phyloP scores from a whole-genome alignment of 768 basidiomycete genomes.

The Amylocystis lapponica region DNA sequence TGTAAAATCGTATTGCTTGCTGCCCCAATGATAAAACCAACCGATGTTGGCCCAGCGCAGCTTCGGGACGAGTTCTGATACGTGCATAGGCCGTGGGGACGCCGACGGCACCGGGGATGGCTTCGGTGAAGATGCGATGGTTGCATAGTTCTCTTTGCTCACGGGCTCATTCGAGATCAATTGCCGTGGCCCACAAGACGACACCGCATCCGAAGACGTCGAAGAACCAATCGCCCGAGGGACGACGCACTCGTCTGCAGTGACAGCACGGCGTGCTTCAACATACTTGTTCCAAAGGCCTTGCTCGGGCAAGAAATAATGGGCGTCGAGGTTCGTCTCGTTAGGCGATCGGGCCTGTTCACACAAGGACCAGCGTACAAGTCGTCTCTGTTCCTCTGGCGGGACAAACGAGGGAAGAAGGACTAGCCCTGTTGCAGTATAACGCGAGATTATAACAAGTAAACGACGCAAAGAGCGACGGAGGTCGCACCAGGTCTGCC shows the following conservation, averaged over 20 bases:
- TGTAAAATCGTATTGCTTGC: constrained; percentile 89
- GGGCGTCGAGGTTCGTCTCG: constrained; percentile 84
- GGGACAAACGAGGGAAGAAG: constrained; percentile 73
- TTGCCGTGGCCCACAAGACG: constrained; percentile 49
- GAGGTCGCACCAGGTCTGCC: constrained; percentile 48
- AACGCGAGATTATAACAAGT: background rate
- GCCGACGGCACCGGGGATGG: constrained; percentile 60
- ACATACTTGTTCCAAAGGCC: constrained; percentile 75
- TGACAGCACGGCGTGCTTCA: constrained; percentile 26
- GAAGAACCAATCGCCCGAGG: constrained; percentile 38
- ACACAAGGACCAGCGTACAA: constrained; percentile 68
- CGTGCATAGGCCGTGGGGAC: constrained; percentile 42
- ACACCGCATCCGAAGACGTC: constrained; percentile 12
- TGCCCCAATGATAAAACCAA: constrained; percentile 96
- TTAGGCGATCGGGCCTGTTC: constrained; percentile 78
- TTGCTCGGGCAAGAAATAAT: constrained; percentile 68
- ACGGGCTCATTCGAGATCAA: constrained; percentile 73
- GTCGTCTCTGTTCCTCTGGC: constrained; percentile 52
- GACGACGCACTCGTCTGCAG: constrained; percentile 31
- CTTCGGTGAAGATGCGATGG: constrained; percentile 52
- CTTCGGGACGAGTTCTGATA: constrained; percentile 61
- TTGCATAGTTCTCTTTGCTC: constrained; percentile 45
- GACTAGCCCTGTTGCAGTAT: constrained; percentile 62
- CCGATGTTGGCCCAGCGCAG: constrained; percentile 96
- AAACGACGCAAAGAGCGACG: constrained; percentile 5